Conservation (phyloP, 2,329 filamentous ascomycete species). For the Akanthomyces uredinophilus region DNA sequence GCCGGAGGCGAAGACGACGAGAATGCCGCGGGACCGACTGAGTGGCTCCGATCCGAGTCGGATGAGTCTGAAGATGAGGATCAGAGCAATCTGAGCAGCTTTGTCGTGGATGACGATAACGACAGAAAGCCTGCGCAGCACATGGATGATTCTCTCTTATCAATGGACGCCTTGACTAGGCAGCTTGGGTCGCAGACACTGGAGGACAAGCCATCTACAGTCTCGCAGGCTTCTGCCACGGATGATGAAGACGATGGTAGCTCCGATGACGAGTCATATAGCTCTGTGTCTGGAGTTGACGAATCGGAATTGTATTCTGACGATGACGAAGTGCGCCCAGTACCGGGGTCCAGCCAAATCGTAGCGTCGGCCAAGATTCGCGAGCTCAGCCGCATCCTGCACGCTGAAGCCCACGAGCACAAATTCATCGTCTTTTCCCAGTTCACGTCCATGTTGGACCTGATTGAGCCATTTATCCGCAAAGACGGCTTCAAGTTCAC, state of each 20-base stretch:
- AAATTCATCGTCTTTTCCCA: slow-evolving; percentile 99
- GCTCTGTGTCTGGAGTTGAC: slow-evolving; percentile 29
- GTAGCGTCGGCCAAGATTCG: slow-evolving; percentile 86
- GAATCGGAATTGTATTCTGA: slow-evolving; percentile 39
- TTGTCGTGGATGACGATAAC: slow-evolving; percentile 49
- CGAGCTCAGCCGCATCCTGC: slow-evolving; percentile 74
- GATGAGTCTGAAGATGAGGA: slow-evolving; percentile 49
- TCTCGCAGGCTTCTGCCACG: slow-evolving; percentile 14
- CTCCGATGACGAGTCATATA: slow-evolving; percentile 2
- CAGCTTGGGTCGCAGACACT: slow-evolving; percentile 34
- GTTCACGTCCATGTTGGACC: slow-evolving; percentile 96
- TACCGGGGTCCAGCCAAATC: slow-evolving; percentile 40
- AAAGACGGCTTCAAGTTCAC: slow-evolving; percentile 71
- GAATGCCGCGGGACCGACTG: slow-evolving; percentile 79
- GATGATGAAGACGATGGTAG: neutral
- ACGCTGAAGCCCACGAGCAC: slow-evolving; percentile 71
- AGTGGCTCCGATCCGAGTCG: slow-evolving; percentile 70
- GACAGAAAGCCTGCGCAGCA: slow-evolving; percentile 26
- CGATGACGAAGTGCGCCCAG: slow-evolving; percentile 33
- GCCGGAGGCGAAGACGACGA: slow-evolving; percentile 85
- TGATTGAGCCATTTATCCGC: slow-evolving; percentile 85
- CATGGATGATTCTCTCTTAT: slow-evolving; percentile 30
- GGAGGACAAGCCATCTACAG: slow-evolving; percentile 22
- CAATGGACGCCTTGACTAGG: slow-evolving; percentile 32
- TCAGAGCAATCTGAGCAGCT: slow-evolving; percentile 49